A percentile compares a stretch with the other conserved stretches of the same genome.
Evolutionary conservation across 768 basidiomycete genomes (phyloP).

Genomic region (Pisolithus sp.): DNA sequence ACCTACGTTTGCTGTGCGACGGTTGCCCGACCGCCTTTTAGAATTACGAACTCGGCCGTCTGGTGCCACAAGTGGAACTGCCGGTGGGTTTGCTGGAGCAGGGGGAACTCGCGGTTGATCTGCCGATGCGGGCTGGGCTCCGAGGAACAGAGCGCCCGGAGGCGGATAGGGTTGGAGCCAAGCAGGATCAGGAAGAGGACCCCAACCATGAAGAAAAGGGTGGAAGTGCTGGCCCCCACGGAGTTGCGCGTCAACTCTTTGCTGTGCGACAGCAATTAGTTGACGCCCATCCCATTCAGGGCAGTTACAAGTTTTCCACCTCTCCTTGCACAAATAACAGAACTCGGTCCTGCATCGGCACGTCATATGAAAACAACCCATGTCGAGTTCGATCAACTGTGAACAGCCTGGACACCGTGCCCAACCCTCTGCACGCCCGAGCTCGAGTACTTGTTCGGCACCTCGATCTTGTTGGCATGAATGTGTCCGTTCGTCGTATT

Average conservation of each 20-base stretch:
- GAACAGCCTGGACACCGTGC: slow-evolving; percentile 35
- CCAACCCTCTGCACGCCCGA: slow-evolving; percentile 27
- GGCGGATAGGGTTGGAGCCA: neutral
- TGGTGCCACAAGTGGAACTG: neutral
- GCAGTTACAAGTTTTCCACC: slow-evolving; percentile 62
- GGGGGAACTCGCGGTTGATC: neutral
- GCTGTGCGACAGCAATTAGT: slow-evolving; percentile 35
- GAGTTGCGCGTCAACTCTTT: slow-evolving; percentile 36
- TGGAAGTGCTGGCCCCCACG: slow-evolving; percentile 8
- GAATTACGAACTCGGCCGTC: neutral
- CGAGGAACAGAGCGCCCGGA: neutral
- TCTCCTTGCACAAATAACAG: slow-evolving; percentile 43
- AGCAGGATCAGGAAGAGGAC: no score
- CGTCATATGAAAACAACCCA: slow-evolving; percentile 37
- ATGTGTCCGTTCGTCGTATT: slow-evolving; percentile 20
- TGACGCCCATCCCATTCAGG: slow-evolving; percentile 58
- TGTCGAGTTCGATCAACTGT: slow-evolving; percentile 31
- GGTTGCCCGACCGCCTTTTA: neutral
- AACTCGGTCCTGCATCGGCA: slow-evolving; percentile 35
- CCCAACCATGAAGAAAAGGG: no score
- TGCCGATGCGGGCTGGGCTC: neutral
- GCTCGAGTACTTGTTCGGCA: slow-evolving; percentile 21
- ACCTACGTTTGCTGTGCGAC: neutral
- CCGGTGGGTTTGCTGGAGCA: neutral
- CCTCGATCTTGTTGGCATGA: slow-evolving; percentile 19